Evolutionary conservation across 2,329 filamentous ascomycete species (phyloP), one percentile per base, ranked within the genome.

Genomic region (Colletotrichum agaves): DNA sequence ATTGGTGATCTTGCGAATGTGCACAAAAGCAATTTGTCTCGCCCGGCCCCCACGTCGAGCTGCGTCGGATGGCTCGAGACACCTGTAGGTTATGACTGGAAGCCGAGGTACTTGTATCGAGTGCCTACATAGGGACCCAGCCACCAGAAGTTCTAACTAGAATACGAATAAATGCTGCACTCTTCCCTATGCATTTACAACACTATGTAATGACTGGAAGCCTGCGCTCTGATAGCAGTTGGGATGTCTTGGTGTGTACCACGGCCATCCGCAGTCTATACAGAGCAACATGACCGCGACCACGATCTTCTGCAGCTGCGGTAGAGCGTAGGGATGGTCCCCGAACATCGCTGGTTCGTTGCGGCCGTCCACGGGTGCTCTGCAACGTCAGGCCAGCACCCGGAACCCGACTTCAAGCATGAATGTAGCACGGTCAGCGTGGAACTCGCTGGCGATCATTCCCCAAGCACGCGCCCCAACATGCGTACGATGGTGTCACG

Each of bases 371-470:
- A 47, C 39, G 61, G 46, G 52, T 39, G 41, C 47, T 52, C 37
- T 37, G 53, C 64, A 64, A 64, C 33, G 61, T 59, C 46, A 49
- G 39, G 44, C 37, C 55, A 59, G 58, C 19, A 21, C 37, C 61
- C 23, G 19, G 64, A 19, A 64, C 33, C 53, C 23, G 46, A 55
- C 23, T 17, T 17, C 53, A 53, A 47, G 64, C 61, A 64, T 59
- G 53, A 67, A 59, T 57, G 44, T 31, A 43, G 64, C 61, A 67
- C 61, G 55, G 61, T 41, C 41, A 52, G 39, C 64, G 17, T 41
- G 61, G 33, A 41, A 43, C 46, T 52, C 31, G 43, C 10, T 37
- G 61, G 39, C 31, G 19, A 49, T 55, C 52, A 53, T 41, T 53
- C 23, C 21, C n/a, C 37, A 23, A 23, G 64, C 64, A 67, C 61